Evolutionary conservation across 106 monocot genomes (phyloP).

Genomic region (Allium sativum): DNA sequence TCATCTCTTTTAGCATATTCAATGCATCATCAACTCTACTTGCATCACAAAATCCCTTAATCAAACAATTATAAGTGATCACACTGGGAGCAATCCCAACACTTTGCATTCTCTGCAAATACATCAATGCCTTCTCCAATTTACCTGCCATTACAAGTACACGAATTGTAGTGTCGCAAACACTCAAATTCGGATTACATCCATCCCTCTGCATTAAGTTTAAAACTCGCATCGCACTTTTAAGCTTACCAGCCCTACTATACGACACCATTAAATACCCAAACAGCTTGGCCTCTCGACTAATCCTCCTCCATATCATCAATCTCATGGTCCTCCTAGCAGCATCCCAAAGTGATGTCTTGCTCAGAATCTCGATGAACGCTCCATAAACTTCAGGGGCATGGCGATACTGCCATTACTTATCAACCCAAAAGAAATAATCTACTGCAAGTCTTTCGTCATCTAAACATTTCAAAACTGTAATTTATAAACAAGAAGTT

Average conservation of each 20-base stretch:
- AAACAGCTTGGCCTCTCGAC: constrained; percentile 36
- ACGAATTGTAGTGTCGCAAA: constrained; percentile 64
- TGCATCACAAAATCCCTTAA: constrained; percentile 73
- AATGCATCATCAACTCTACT: constrained; percentile 47
- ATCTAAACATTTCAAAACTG: constrained; percentile 49
- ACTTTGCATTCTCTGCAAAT: constrained; percentile 60
- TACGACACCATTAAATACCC: constrained; percentile 65
- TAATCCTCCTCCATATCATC: constrained; percentile 64
- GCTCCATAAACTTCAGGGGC: constrained; percentile 51
- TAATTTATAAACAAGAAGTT: too few relatives aligned
- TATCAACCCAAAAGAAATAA: constrained; percentile 85
- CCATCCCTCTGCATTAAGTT: constrained; percentile 95
- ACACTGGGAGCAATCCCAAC: constrained; percentile 60
- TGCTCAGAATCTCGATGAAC: constrained; percentile 69
- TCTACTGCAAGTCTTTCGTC: constrained; percentile 55
- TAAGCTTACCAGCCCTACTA: constrained; percentile 70
- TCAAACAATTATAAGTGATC: constrained; percentile 77
- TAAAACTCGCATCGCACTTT: constrained; percentile 80
- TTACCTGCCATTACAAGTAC: constrained; percentile 60
- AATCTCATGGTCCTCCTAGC: constrained; percentile 57
- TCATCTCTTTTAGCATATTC: constrained; percentile 63
- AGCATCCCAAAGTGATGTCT: constrained; percentile 49
- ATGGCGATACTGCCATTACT: constrained; percentile 90
- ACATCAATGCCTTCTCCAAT: constrained; percentile 58
- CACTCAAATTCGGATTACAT: constrained; percentile 35